A percentile compares a stretch with the other conserved stretches of the same genome.
Conservation (phyloP, 192 early-diverging fungal genomes). For the Coemansia nantahalensis region DNA sequence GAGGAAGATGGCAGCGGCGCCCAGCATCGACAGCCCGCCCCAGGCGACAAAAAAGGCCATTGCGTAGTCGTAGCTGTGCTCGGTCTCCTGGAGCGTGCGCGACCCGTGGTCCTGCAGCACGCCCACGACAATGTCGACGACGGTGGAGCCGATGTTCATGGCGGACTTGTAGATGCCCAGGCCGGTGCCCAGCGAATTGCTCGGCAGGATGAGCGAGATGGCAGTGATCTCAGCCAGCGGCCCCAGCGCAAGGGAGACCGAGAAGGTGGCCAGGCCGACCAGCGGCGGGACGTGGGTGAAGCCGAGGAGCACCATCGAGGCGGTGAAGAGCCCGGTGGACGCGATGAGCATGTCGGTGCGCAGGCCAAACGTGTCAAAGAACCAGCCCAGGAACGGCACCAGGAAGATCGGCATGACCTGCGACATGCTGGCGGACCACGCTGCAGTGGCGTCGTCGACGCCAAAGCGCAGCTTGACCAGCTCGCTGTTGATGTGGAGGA, state of each 20-base stretch:
- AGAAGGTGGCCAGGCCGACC: constrained; percentile 58
- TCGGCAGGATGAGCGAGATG: constrained; percentile 59
- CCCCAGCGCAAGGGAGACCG: constrained; percentile 59
- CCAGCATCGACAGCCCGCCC: constrained; percentile 42
- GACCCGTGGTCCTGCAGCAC: constrained; percentile 57
- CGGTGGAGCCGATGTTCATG: constrained; percentile 59
- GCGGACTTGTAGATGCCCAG: constrained; percentile 64
- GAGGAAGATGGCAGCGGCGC: constrained; percentile 31
- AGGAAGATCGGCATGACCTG: constrained; percentile 66
- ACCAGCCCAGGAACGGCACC: constrained; percentile 69
- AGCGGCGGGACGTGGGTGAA: constrained; percentile 57
- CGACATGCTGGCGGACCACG: constrained; percentile 64
- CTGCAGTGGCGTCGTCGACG: constrained; percentile 58
- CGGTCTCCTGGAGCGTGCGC: constrained; percentile 22
- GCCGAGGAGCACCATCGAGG: constrained; percentile 52
- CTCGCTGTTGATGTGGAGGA: constrained; percentile 69
- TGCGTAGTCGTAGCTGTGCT: constrained; percentile 50
- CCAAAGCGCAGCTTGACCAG: constrained; percentile 70
- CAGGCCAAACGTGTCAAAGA: constrained; percentile 65
- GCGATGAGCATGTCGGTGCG: constrained; percentile 53
- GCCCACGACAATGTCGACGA: constrained; percentile 61
- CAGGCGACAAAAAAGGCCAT: constrained; percentile 53
- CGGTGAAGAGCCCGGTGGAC: constrained; percentile 29
- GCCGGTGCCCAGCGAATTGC: constrained; percentile 59
- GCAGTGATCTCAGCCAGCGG: constrained; percentile 61